Percentiles rank a stretch among this genome's conserved stretches.
These are phyloP conservation scores for Immersiella caudata DNA, from an alignment of 495 filamentous ascomycete species.

Conservation along the genomic window DNA sequence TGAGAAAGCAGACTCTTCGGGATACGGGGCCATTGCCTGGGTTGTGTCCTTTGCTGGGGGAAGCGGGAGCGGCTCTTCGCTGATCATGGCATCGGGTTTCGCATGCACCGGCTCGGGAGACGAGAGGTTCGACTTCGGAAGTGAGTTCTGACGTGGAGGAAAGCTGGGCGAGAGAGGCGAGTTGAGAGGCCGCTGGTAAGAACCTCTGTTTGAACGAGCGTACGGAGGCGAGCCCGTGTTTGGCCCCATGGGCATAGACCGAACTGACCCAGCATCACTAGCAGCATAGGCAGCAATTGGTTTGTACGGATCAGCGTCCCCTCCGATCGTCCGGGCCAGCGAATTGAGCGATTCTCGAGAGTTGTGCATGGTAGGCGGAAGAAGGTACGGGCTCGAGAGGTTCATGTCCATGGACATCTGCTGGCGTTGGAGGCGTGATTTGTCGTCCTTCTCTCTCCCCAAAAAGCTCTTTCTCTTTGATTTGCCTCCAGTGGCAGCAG, in stretches of 20 bases:
- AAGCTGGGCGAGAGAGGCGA: slow-evolving; percentile 22
- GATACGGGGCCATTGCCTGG: not conserved
- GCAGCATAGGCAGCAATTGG: slow-evolving; percentile 63
- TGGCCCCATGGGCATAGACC: slow-evolving; percentile 53
- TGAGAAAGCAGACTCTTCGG: slow-evolving; percentile 8
- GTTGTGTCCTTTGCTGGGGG: slow-evolving; percentile 1
- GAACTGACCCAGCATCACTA: slow-evolving; percentile 62
- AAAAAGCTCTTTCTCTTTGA: slow-evolving; percentile 52
- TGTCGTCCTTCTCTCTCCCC: slow-evolving; percentile 52
- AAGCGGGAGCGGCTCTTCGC: slow-evolving; percentile 18
- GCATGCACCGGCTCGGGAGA: slow-evolving; percentile 31
- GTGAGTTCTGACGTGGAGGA: slow-evolving; percentile 36
- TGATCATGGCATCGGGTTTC: slow-evolving; percentile 18
- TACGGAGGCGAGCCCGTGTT: slow-evolving; percentile 66
- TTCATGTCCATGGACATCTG: slow-evolving; percentile 87
- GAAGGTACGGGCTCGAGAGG: slow-evolving; percentile 79
- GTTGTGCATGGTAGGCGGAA: slow-evolving; percentile 77
- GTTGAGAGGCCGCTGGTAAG: slow-evolving; percentile 24
- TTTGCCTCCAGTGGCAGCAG: slow-evolving; percentile 32
- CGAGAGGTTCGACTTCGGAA: slow-evolving; percentile 28
- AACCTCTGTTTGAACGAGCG: slow-evolving; percentile 47
- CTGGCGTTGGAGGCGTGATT: slow-evolving; percentile 63
- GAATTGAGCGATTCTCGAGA: slow-evolving; percentile 87
- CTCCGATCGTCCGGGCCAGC: slow-evolving; percentile 69
- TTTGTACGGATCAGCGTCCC: slow-evolving; percentile 81